Evolutionary conservation across 1,284 basidiomycete species (phyloP), one percentile per base, ranked within the genome.

Genomic region (Tilletia caries): DNA sequence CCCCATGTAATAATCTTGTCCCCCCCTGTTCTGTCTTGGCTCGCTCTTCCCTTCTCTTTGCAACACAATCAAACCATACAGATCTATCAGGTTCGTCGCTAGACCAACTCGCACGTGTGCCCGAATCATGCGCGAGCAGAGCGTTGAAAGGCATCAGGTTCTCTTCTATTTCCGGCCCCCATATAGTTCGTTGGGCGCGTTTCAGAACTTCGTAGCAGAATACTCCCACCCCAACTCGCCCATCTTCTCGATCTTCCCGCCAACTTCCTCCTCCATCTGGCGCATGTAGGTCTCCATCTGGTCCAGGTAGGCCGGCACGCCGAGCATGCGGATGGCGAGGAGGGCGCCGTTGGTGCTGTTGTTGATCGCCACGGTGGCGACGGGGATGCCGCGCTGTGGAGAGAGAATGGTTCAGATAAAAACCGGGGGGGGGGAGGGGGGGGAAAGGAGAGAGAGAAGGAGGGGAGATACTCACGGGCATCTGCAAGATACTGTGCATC

Each of bases 311-410:
- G 84, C 78, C 0, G 92, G 91, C 0, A 89, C 76, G 20, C 71
- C 89, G 1, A 98, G 87, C 46, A 97, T 95, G 13, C 95, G 89
- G 5, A 96, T 88, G 0, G 96, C 95, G 8, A 98, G 88, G 2
- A 98, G 86, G 0, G 91, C 95, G 0, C 95, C 95, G 79, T 99
- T 99, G 70, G 90, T 93, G 23, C 91, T 90, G 82, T 97, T 97
- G 85, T 95, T 95, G 84, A 98, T 98, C 1, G 95, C 95, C 12
- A 98, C 94, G 1, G 95, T 97, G 1, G 96, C 95, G 8, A 96
- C 93, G 2, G 95, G 95, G 71, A 98, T 92, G 29, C 95, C 96
- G 62, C 95, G 89, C 91, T 95, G 77, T 46, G 64, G 20, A 43
- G 37, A 23, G 29, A 62, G 43, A 68, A 2, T 48, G 37, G 33